Base-by-base conservation (phyloP, 768 basidiomycete species). In the Obba rivulosa region DNA sequence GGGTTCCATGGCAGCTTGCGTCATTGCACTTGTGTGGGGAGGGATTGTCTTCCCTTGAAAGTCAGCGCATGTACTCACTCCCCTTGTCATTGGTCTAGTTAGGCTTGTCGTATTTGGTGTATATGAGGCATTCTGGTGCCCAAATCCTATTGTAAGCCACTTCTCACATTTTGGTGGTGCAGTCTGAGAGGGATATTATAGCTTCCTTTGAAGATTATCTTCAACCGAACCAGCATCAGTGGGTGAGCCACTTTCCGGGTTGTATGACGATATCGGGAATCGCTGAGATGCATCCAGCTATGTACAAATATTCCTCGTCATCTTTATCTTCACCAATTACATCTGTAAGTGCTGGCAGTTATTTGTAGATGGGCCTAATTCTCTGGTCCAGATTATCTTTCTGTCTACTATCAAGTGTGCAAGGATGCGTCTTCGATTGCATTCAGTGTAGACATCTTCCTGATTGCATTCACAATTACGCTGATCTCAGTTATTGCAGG, bases 311-410 rank as follows among this genome's bases (percentile, higher is more conserved):
- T 16, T 20, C n/a, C 14, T 38, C 16, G n/a, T n/a, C 16, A 16
- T 16, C 7, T n/a, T 38, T 16, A 38, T 20, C 20, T n/a, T 16
- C 37, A n/a, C 20, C 7, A n/a, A 16, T 8, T n/a, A n/a, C 20
- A 8, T 38, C 37, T 38, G 37, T 38, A 20, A 38, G 37, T 38
- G 37, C 14, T n/a, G n/a, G 14, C 8, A 16, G 4, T 5, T n/a
- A 5, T 38, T n/a, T 38, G n/a, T 20, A 5, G 18, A 1, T 17
- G 9, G 9, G 0, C n/a, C 10, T 25, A 22, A 7, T 35, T 24
- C 66, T 1, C 56, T 62, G 35, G 75, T 71, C 56, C 57, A 77
- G 74, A 66, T 56, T 77, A 60, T 54, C 66, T 66, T 42, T 67
- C 60, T 0, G 59, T 69, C 34, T 72, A 64, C 46, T 66, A 68